These are phyloP conservation scores for Meredithiella fracta DNA, from an alignment of 2,329 filamentous ascomycete genomes.

Conservation along the genomic window DNA sequence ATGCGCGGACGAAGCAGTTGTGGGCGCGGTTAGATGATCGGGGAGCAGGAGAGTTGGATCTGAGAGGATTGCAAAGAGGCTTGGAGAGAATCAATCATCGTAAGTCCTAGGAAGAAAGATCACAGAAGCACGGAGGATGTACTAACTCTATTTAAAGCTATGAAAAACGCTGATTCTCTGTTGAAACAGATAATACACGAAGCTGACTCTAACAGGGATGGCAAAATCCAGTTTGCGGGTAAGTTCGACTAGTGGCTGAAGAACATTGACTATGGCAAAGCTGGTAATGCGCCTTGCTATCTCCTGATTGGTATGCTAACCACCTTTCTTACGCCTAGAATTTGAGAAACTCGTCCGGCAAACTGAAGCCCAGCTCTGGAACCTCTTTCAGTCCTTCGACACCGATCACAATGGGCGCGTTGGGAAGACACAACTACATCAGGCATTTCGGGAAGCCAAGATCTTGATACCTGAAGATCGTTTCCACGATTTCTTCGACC, in stretches of 20 bases:
- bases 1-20: conserved; percentile 65
- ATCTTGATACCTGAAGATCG: conserved; percentile 62
- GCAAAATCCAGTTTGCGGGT: conserved; percentile 84
- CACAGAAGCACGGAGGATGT: too few species aligned
- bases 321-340: conserved; percentile 40
- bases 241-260: conserved; percentile 20
- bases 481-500: conserved; percentile 69
- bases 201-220: conserved; percentile 76
- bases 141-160: conserved; percentile 23
- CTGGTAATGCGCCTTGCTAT: not conserved
- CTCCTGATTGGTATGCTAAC: not conserved
- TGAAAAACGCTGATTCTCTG: conserved; percentile 85
- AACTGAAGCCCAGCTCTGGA: conserved; percentile 67
- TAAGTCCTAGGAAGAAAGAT: conserved; percentile 25
- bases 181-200: conserved; percentile 63
- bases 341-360: conserved; percentile 77
- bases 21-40: conserved; percentile 71
- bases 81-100: conserved; percentile 83
- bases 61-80: conserved; percentile 69
- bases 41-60: conserved; percentile 62
- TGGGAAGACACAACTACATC: conserved; percentile 67
- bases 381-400: conserved; percentile 77
- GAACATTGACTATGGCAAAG: not conserved
- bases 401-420: conserved; percentile 69
- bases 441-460: conserved; percentile 63